Percentiles rank a stretch among this genome's conserved stretches.
Conservation (phyloP, 2,329 filamentous ascomycete species). For the Eutypa lata region DNA sequence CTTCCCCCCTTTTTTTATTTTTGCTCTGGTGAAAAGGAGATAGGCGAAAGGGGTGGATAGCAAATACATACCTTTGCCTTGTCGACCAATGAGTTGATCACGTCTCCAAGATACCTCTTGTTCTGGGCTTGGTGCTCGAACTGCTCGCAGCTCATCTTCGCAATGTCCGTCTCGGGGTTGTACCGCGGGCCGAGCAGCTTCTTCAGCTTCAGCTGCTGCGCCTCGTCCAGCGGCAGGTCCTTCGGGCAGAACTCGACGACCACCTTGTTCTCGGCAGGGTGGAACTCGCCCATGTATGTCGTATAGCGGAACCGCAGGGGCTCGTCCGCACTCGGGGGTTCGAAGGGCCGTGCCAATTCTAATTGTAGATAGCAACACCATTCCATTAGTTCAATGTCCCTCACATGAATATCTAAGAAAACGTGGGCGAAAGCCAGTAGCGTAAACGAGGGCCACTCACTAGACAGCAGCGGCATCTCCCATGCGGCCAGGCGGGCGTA, state of each 20-base stretch:
- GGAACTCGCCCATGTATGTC: slow-evolving; percentile 89
- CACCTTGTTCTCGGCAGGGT: slow-evolving; percentile 90
- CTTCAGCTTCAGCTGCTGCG: slow-evolving; percentile 75
- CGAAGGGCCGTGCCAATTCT: slow-evolving; percentile 84
- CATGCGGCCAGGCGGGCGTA: slow-evolving; percentile 85
- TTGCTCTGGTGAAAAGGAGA: background rate
- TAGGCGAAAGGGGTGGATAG: background rate
- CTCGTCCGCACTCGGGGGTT: slow-evolving; percentile 62
- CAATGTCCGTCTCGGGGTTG: slow-evolving; percentile 75
- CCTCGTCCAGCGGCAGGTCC: slow-evolving; percentile 67
- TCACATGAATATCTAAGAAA: background rate
- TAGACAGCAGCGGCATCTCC: slow-evolving; percentile 89
- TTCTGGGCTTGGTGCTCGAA: slow-evolving; percentile 91
- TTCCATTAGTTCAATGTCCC: slow-evolving; percentile 3
- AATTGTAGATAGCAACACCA: slow-evolving; percentile 19
- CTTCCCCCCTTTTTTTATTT: background rate
- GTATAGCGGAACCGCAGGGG: slow-evolving; percentile 95
- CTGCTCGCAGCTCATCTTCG: slow-evolving; percentile 89
- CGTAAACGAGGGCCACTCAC: slow-evolving; percentile 67
- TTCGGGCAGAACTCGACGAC: slow-evolving; percentile 81
- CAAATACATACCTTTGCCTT: slow-evolving; percentile 61
- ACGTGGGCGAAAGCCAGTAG: too few relatives aligned
- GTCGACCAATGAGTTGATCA: slow-evolving; percentile 68
- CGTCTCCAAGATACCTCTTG: slow-evolving; percentile 86
- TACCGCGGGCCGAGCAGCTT: slow-evolving; percentile 85